Conservation (phyloP, 768 basidiomycete genomes). For the Tylopilus sp. region DNA sequence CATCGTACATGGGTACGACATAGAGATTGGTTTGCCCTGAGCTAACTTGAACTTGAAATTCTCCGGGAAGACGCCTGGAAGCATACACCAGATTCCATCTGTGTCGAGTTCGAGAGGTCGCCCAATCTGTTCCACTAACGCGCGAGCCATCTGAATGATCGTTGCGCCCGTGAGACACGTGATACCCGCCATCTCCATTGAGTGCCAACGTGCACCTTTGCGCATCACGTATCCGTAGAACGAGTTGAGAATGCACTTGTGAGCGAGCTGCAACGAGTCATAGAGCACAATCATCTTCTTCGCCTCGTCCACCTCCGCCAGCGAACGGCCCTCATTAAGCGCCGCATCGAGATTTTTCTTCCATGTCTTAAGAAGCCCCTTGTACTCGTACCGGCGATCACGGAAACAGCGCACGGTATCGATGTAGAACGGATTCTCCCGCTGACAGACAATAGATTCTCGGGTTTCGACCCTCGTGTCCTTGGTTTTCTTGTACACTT, state of each 20-base stretch:
- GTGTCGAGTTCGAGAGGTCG: slow-evolving; percentile 97
- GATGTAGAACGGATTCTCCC: slow-evolving; percentile 98
- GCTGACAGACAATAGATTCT: slow-evolving; percentile 93
- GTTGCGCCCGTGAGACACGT: slow-evolving; percentile 96
- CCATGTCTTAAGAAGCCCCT: slow-evolving; percentile 97
- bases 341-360: slow-evolving; percentile 93
- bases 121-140: slow-evolving; percentile 96
- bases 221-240: slow-evolving; percentile 99
- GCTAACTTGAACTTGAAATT: slow-evolving; percentile 93
- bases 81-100: slow-evolving; percentile 99
- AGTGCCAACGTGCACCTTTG: slow-evolving; percentile 98
- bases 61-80: slow-evolving; percentile 96
- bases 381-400: slow-evolving; percentile 98
- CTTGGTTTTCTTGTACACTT: slow-evolving; percentile 98
- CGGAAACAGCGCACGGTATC: slow-evolving; percentile 97
- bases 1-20: slow-evolving; percentile 99
- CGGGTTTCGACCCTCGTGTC: slow-evolving; percentile 94
- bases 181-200: slow-evolving; percentile 99
- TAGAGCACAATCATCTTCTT: slow-evolving; percentile 99
- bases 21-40: slow-evolving; percentile 80
- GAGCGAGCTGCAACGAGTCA: slow-evolving; percentile 96
- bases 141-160: slow-evolving; percentile 98
- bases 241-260: slow-evolving; percentile 99
- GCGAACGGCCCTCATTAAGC: slow-evolving; percentile 59
- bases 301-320: slow-evolving; percentile 91